A percentile compares a stretch with the other conserved stretches of the same genome.
Evolutionary conservation across 2,329 filamentous ascomycete genomes (phyloP).

Genomic region (Colletotrichum somersetense): DNA sequence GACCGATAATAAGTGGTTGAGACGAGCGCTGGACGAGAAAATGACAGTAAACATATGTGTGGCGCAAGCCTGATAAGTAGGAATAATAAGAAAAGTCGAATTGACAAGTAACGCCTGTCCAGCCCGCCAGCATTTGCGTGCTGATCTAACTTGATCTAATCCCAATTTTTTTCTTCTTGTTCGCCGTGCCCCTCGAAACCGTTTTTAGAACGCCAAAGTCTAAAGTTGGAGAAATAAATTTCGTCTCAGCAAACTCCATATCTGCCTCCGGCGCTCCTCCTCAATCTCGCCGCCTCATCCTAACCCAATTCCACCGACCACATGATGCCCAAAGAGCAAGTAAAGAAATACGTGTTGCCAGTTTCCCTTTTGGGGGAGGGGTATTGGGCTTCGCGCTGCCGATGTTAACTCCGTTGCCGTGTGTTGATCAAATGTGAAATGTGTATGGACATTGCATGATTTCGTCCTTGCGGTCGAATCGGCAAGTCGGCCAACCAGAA

Average conservation of each 20-base stretch:
- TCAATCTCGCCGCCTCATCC: not conserved
- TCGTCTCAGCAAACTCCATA: not conserved
- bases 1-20: not conserved
- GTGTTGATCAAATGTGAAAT: conserved; percentile 17
- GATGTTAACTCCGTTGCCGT: conserved; percentile 26
- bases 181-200: conserved; percentile 37
- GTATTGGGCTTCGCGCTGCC: conserved; percentile 27
- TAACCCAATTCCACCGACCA: conserved; percentile 1
- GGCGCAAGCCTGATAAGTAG: not conserved
- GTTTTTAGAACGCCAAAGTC: conserved; percentile 27
- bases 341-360: not conserved
- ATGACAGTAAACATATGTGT: not conserved
- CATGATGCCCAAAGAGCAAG: not conserved
- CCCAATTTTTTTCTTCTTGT: conserved; percentile 30
- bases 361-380: conserved; percentile 2
- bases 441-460: not conserved
- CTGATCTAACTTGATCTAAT: conserved; percentile 36
- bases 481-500: not conserved
- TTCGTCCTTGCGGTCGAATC: conserved; percentile 3
- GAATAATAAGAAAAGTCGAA: conserved; percentile 28
- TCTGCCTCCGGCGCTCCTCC: not conserved
- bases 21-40: not conserved
- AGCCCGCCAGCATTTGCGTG: conserved; percentile 33
- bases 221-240: conserved; percentile 34
- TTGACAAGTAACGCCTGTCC: conserved; percentile 37